Conservation (phyloP, 306 rosid species). For the Malus asiatica region DNA sequence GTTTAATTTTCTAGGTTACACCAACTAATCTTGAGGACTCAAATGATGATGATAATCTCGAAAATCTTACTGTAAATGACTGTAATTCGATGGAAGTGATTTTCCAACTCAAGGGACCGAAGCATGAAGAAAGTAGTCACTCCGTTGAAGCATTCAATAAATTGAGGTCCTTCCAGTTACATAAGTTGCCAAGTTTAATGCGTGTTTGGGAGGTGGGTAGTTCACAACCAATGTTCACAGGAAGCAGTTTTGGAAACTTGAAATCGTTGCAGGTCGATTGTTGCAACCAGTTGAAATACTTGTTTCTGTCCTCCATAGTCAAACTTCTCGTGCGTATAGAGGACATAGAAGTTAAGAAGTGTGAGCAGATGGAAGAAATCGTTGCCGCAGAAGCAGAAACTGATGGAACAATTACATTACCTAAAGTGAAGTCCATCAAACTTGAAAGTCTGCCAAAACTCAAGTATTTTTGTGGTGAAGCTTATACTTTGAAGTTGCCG, state of each 20-base stretch:
- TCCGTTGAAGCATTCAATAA: background rate
- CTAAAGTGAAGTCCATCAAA: background rate
- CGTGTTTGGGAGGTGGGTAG: background rate
- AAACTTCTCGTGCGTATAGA: background rate
- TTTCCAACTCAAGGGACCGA: background rate
- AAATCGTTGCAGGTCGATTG: rapidly evolving
- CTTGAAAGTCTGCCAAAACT: background rate
- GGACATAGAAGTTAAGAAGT: rapidly evolving
- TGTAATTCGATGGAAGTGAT: background rate
- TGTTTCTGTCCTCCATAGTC: background rate
- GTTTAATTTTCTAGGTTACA: background rate
- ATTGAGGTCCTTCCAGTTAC: rapidly evolving
- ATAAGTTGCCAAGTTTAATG: rapidly evolving
- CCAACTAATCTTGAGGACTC: background rate
- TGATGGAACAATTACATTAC: background rate
- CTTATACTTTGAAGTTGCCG: background rate
- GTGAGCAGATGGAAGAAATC: background rate
- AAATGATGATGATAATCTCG: background rate
- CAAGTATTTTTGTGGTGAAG: background rate
- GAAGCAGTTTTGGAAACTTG: background rate
- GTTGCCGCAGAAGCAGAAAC: background rate
- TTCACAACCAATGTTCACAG: background rate
- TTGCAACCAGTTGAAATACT: background rate
- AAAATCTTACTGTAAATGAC: rapidly evolving
- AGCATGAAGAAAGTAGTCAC: background rate